Evolutionary conservation across 306 rosid genomes (phyloP).

Genomic region (Cucurbita argyrosperma): DNA sequence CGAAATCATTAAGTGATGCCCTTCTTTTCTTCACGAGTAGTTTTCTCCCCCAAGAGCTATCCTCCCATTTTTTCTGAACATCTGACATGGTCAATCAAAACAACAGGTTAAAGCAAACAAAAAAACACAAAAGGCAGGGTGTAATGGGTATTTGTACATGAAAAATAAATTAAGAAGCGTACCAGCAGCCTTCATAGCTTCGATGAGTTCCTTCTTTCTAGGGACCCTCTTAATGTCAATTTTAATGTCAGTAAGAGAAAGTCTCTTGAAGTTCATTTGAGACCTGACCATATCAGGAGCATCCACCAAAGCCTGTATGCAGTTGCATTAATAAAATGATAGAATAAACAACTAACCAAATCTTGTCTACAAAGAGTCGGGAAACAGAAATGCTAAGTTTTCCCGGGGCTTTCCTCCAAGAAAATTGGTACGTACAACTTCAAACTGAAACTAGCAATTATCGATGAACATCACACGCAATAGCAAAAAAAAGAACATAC

Average conservation of each 20-base stretch:
- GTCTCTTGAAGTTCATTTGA: constrained; percentile 41
- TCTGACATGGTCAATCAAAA: constrained; percentile 12
- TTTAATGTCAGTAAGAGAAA: constrained; percentile 35
- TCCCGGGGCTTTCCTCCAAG: background rate
- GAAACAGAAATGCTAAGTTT: no score
- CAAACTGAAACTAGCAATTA: background rate
- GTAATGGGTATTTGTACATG: background rate
- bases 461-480: background rate
- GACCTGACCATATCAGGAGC: constrained; percentile 39
- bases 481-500: background rate
- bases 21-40: constrained; percentile 35
- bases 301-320: constrained; percentile 32
- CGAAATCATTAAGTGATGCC: constrained; percentile 32
- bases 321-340: background rate
- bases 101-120: background rate
- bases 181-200: constrained; percentile 38
- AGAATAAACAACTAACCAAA: background rate
- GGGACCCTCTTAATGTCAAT: constrained; percentile 33
- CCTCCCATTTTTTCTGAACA: constrained; percentile 43
- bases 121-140: background rate
- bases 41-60: constrained; percentile 47
- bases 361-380: background rate
- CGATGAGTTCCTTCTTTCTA: constrained; percentile 30
- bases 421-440: background rate
- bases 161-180: background rate